Evolutionary conservation across 2,329 filamentous ascomycete species (phyloP), one percentile per base, ranked within the genome.

Genomic region (Clathrospora elynae): DNA sequence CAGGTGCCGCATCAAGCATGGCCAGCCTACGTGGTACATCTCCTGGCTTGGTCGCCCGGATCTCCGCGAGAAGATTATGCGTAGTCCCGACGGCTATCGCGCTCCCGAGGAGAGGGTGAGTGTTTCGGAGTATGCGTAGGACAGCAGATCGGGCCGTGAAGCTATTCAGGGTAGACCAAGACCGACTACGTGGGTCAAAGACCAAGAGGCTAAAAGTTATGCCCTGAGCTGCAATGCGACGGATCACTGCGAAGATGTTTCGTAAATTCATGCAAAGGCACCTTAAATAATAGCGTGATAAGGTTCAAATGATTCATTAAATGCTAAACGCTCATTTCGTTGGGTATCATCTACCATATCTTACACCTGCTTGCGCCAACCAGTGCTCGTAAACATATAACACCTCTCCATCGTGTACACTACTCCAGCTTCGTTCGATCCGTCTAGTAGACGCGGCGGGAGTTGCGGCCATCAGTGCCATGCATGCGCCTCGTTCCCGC

Each of bases 401-500:
- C 32, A 49, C 7, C 3, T 8, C 20, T 4, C n/a, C 20, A 1
- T 25, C 6, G 12, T 29, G 10, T 16, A 24, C 13, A 30, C 12
- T 22, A 16, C 3, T 10, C 13, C n/a, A 14, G 6, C n/a, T n/a
- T n/a, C n/a, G n/a, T 6, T n/a, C n/a, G 6, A 13, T 10, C n/a
- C 6, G 10, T 34, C 28, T 62, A 63, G 31, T 66, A 62, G 8
- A 60, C 55, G 18, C 49, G 64, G 34, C 59, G 64, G 28, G 65
- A 45, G 26, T 82, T 81, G 24, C 84, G 80, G 2, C 86, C 86
- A 67, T 89, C 86, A 32, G 86, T 89, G 26, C 86, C 86, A 56
- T 82, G 80, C 84, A 88, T 88, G 41, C 86, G 78, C 46, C 86
- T 78, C 35, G 85, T 86, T 18, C 86, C 86, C 56, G 86, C 85